Percentiles rank a stretch among this genome's conserved stretches.
Conservation (phyloP, 1,284 basidiomycete genomes). For the Ceratobasidium sp. region DNA sequence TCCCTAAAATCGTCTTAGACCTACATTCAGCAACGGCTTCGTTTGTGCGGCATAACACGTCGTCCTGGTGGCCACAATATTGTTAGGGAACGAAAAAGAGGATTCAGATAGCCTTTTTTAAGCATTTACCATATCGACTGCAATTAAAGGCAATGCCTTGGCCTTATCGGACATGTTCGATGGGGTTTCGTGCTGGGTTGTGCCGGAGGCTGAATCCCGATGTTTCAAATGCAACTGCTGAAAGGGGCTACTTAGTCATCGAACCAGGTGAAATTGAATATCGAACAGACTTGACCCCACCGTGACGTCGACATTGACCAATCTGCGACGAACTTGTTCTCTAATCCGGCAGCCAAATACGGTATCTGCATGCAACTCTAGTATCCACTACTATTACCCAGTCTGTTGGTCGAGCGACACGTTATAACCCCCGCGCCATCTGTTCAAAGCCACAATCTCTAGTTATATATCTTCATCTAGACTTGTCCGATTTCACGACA, state of each 20-base stretch:
- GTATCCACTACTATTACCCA: not conserved
- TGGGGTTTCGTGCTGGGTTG: not conserved
- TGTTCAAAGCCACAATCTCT: not conserved
- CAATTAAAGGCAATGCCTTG: constrained; percentile 1
- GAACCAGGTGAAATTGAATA: not conserved
- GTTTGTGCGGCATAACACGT: constrained; percentile 81
- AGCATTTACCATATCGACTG: constrained; percentile 34
- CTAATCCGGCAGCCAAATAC: constrained; percentile 1
- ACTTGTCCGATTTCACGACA: not conserved
- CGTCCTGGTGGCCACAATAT: constrained; percentile 60
- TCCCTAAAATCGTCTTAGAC: constrained; percentile 50
- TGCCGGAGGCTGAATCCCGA: not conserved
- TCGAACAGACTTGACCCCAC: constrained; percentile 10
- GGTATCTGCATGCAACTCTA: constrained; percentile 11
- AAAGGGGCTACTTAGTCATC: constrained; percentile 15
- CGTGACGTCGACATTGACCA: constrained; percentile 17
- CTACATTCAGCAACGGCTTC: constrained; percentile 72
- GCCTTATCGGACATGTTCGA: not conserved
- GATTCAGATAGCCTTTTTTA: not conserved
- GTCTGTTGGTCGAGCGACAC: not conserved
- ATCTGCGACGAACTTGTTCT: constrained; percentile 18
- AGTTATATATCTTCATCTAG: constrained; percentile 21
- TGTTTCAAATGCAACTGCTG: not conserved
- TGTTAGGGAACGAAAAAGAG: not conserved
- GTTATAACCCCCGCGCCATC: not conserved